A percentile compares a stretch with the other conserved stretches of the same genome.
Conservation (phyloP, 2,329 filamentous ascomycete species). For the Leptographium procerum region DNA sequence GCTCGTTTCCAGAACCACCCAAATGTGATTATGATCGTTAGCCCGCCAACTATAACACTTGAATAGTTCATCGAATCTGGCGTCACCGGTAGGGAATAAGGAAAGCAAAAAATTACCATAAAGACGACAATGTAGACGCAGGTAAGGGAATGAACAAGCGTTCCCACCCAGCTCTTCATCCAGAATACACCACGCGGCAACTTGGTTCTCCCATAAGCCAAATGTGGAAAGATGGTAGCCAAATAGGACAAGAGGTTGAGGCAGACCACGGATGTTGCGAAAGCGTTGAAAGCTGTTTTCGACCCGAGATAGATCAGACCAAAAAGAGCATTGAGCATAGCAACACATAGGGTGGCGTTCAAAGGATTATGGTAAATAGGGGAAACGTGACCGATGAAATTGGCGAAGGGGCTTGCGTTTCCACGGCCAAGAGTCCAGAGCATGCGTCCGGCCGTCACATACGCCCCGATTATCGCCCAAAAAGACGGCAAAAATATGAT, state of each 20-base stretch:
- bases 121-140: constrained; percentile 45
- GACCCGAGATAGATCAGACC: constrained; percentile 56
- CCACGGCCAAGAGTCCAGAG: constrained; percentile 7
- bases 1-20: no score
- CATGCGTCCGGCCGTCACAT: constrained; percentile 23
- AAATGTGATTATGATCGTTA: constrained; percentile 23
- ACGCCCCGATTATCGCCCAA: constrained; percentile 18
- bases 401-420: constrained; percentile 11
- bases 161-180: constrained; percentile 31
- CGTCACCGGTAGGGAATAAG: constrained; percentile 28
- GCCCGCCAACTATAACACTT: constrained; percentile 29
- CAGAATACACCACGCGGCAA: constrained; percentile 44
- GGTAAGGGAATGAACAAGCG: constrained; percentile 31
- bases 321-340: constrained; percentile 35
- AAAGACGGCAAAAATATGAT: constrained; percentile 26
- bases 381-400: constrained; percentile 19
- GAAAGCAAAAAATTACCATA: constrained; percentile 50
- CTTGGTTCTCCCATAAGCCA: constrained; percentile 30
- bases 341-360: constrained; percentile 37
- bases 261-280: constrained; percentile 40
- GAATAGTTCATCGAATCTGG: constrained; percentile 38
- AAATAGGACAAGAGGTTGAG: constrained; percentile 42
- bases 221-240: constrained; percentile 48
- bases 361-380: constrained; percentile 23
- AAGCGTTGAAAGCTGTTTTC: constrained; percentile 54